Evolutionary conservation across 176 grass and related monocot species (phyloP).

Genomic region (Oryza coarctata): DNA sequence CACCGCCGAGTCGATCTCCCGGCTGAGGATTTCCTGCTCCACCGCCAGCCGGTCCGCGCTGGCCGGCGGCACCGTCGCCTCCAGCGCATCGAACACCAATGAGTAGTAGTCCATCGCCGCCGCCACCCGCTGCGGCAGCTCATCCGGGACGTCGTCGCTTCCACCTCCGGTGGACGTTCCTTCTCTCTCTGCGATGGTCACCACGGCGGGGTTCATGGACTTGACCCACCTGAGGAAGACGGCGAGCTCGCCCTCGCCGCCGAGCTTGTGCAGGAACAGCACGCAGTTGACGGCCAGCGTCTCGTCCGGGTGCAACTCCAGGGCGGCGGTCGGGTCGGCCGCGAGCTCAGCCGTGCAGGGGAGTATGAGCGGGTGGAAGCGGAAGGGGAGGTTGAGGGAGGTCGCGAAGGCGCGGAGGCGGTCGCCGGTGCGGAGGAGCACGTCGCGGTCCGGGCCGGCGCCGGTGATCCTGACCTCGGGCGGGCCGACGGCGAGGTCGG

Average conservation of each 20-base stretch:
- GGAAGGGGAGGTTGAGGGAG: constrained; percentile 73
- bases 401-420: constrained; percentile 79
- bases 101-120: constrained; percentile 75
- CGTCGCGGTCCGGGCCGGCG: constrained; percentile 56
- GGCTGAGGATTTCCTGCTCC: constrained; percentile 62
- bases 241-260: constrained; percentile 25
- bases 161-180: background rate
- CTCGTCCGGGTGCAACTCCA: constrained; percentile 59
- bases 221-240: constrained; percentile 50
- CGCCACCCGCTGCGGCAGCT: constrained; percentile 33
- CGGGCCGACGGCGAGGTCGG: constrained; percentile 41
- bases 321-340: background rate
- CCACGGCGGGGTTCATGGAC: constrained; percentile 64
- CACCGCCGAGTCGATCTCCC: constrained; percentile 62
- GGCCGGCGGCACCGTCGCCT: constrained; percentile 74
- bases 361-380: constrained; percentile 76
- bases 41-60: constrained; percentile 65
- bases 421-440: constrained; percentile 73
- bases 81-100: constrained; percentile 80
- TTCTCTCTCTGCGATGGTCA: constrained; percentile 82
- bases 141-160: background rate
- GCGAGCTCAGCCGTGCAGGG: constrained; percentile 25
- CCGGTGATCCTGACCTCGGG: constrained; percentile 84
- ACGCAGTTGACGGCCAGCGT: constrained; percentile 78
- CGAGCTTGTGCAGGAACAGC: constrained; percentile 60